These are phyloP conservation scores for Epichloe gansuensis DNA, from an alignment of 2,329 filamentous ascomycete genomes.

Conservation along the genomic window DNA sequence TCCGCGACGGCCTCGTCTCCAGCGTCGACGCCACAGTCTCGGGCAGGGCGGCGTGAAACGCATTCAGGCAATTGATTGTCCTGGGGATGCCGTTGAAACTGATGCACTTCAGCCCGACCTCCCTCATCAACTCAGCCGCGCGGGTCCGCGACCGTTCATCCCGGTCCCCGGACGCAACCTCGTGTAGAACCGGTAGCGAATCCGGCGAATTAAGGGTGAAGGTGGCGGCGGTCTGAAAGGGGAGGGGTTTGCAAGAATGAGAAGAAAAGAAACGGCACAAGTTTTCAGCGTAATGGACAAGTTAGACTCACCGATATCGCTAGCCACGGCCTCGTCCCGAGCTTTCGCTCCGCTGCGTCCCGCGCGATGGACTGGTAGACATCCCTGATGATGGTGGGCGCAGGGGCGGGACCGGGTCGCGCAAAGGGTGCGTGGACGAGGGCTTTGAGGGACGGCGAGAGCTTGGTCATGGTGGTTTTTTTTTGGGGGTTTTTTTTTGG, in stretches of 20 bases:
- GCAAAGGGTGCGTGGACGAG: constrained; percentile 61
- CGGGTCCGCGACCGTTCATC: constrained; percentile 20
- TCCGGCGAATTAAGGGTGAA: constrained; percentile 81
- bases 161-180: constrained; percentile 27
- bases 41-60: constrained; percentile 54
- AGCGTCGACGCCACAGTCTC: constrained; percentile 39
- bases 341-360: constrained; percentile 48
- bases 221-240: constrained; percentile 57
- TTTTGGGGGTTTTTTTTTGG: no score
- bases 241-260: not conserved
- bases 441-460: constrained; percentile 58
- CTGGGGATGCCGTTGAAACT: constrained; percentile 74
- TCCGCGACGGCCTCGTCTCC: constrained; percentile 43
- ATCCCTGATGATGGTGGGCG: constrained; percentile 48
- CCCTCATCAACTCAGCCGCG: constrained; percentile 60
- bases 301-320: constrained; percentile 43
- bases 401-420: constrained; percentile 51
- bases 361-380: constrained; percentile 53
- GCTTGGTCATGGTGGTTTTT: constrained; percentile 60
- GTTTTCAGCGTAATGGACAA: no score
- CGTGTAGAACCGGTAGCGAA: constrained; percentile 52
- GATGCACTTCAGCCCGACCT: constrained; percentile 66
- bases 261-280: not conserved
- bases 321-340: constrained; percentile 54
- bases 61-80: constrained; percentile 69